A percentile compares a stretch with the other conserved stretches of the same genome.
These are phyloP conservation scores for Bassia scoparia DNA, from an alignment of 148 eudicot species.

Conservation along the genomic window DNA sequence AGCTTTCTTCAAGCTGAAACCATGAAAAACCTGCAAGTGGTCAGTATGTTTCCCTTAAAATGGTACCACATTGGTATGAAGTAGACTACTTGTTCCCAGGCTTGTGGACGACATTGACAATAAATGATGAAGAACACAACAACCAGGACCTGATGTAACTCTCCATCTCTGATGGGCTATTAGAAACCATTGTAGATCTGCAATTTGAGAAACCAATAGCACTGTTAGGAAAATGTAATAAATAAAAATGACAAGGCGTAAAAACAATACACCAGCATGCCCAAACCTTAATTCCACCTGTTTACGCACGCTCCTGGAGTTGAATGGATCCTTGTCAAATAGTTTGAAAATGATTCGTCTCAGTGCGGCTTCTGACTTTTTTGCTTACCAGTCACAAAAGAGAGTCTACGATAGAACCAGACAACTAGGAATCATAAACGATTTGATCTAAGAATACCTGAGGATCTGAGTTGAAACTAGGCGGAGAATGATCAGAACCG, in stretches of 20 bases:
- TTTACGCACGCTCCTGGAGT: slow-evolving; percentile 67
- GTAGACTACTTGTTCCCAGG: slow-evolving; percentile 65
- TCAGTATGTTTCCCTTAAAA: slow-evolving; percentile 17
- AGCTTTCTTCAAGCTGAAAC: slow-evolving; percentile 66
- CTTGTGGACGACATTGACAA: slow-evolving; percentile 59
- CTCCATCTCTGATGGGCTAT: slow-evolving; percentile 87
- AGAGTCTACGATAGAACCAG: slow-evolving; percentile 6
- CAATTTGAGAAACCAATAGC: slow-evolving; percentile 18
- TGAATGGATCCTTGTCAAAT: slow-evolving; percentile 85
- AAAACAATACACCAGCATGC: neutral
- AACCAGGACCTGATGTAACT: slow-evolving; percentile 94
- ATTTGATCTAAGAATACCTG: slow-evolving; percentile 24
- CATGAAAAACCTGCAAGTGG: slow-evolving; percentile 17
- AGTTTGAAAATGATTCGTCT: slow-evolving; percentile 76
- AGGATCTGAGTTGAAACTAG: slow-evolving; percentile 37
- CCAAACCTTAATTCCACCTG: slow-evolving; percentile 40
- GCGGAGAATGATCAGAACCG: slow-evolving; percentile 38
- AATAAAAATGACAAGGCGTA: slow-evolving; percentile 1
- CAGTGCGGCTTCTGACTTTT: slow-evolving; percentile 56
- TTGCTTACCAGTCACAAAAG: slow-evolving; percentile 38
- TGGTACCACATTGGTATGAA: neutral
- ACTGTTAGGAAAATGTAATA: slow-evolving; percentile 9
- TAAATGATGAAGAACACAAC: slow-evolving; percentile 74
- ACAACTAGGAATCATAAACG: neutral
- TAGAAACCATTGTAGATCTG: slow-evolving; percentile 70